Evolutionary conservation across 1,284 basidiomycete species (phyloP).

Genomic region (Leccinum huronense): DNA sequence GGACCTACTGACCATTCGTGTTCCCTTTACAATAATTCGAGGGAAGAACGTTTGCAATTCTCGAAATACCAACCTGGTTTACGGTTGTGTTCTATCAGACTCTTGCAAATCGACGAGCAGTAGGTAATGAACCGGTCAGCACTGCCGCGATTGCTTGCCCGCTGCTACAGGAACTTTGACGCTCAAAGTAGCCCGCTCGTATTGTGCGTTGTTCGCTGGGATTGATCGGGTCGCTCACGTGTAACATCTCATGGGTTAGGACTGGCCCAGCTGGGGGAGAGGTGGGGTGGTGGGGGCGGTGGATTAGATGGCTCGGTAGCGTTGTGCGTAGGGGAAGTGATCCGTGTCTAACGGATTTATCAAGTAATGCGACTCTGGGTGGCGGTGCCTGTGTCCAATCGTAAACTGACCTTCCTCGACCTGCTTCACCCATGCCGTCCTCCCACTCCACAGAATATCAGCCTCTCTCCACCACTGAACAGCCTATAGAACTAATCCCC

Average conservation of each 20-base stretch:
- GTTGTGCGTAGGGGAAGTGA: neutral
- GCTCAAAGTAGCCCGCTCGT: too few species aligned
- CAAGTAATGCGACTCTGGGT: slow-evolving; percentile 18
- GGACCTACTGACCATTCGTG: neutral
- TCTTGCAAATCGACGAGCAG: neutral
- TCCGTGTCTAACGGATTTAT: slow-evolving; percentile 9
- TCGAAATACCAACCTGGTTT: neutral
- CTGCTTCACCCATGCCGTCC: slow-evolving; percentile 17
- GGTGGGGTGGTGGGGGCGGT: neutral
- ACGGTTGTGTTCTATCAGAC: neutral
- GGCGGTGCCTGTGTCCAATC: slow-evolving; percentile 17
- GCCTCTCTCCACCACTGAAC: slow-evolving; percentile 2
- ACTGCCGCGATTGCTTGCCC: neutral
- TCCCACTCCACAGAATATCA: slow-evolving; percentile 10
- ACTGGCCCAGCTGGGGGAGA: neutral
- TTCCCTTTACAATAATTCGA: neutral
- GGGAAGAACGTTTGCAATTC: neutral
- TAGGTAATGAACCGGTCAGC: neutral
- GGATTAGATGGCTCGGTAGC: neutral
- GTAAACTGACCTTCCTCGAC: slow-evolving; percentile 10
- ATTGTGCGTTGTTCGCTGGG: neutral
- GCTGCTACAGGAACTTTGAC: neutral
- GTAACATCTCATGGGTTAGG: neutral
- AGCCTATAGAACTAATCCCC: slow-evolving; percentile 22
- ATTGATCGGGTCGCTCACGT: neutral